Percentiles rank a stretch among this genome's conserved stretches.
Conservation (phyloP, 768 basidiomycete species). For the Clathrus columnatus region DNA sequence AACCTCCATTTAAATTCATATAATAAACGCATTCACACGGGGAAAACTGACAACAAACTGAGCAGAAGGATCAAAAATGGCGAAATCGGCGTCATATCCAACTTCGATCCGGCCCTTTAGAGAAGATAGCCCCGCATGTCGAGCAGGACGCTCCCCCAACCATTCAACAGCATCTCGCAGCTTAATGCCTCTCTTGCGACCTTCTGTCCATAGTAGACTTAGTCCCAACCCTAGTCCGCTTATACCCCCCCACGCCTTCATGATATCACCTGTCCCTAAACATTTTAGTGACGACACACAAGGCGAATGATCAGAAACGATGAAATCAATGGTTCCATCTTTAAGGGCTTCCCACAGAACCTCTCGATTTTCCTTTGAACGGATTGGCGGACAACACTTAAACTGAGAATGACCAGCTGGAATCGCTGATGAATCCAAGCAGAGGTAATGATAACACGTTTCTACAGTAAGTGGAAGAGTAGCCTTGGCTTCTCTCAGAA, state of each 20-base stretch:
- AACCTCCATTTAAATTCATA: background rate
- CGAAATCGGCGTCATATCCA: constrained; percentile 80
- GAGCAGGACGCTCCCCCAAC: constrained; percentile 65
- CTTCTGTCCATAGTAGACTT: constrained; percentile 85
- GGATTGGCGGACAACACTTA: constrained; percentile 95
- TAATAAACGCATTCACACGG: background rate
- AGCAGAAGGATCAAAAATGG: constrained; percentile 68
- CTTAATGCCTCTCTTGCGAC: constrained; percentile 43
- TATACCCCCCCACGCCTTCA: constrained; percentile 93
- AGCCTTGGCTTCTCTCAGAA: constrained; percentile 59
- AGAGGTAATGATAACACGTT: constrained; percentile 97
- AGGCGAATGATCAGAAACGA: constrained; percentile 95
- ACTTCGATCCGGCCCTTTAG: constrained; percentile 64
- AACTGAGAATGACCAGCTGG: constrained; percentile 75
- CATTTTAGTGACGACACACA: constrained; percentile 78
- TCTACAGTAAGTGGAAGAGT: constrained; percentile 69
- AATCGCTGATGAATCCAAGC: constrained; percentile 62
- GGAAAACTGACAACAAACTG: constrained; percentile 30
- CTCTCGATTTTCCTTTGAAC: constrained; percentile 63
- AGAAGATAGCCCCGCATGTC: constrained; percentile 63
- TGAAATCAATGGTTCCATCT: constrained; percentile 80
- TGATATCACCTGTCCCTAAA: constrained; percentile 65
- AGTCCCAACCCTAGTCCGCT: constrained; percentile 85
- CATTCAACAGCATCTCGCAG: constrained; percentile 64
- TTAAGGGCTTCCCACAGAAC: constrained; percentile 72